A percentile compares a stretch with the other conserved stretches of the same genome.
These are phyloP conservation scores for Leishmania lainsoni DNA, from an alignment of 208 protist species.

Conservation along the genomic window DNA sequence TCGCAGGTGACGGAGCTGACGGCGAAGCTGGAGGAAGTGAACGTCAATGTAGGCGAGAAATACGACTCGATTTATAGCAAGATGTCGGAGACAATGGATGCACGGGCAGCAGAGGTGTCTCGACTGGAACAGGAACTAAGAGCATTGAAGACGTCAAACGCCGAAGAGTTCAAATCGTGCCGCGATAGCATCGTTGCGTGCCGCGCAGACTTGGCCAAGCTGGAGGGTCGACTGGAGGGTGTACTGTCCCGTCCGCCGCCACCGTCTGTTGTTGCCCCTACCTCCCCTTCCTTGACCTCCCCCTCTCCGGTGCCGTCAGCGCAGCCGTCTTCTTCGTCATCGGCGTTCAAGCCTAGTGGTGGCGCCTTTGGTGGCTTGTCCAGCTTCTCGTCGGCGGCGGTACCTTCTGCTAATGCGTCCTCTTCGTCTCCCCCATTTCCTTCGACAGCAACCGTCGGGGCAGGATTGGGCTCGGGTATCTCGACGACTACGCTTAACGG, in stretches of 20 bases:
- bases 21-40: slow-evolving; percentile 17
- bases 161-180: slow-evolving; percentile 23
- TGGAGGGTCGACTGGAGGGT: slow-evolving; percentile 14
- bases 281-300: neutral
- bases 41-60: slow-evolving; percentile 8
- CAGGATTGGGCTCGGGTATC: neutral
- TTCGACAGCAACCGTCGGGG: neutral
- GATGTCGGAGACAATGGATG: slow-evolving; percentile 11
- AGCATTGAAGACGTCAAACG: slow-evolving; percentile 6
- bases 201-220: slow-evolving; percentile 17
- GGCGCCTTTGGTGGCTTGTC: neutral
- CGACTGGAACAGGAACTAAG: slow-evolving; percentile 21
- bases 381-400: neutral
- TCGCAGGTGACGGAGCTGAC: slow-evolving; percentile 18
- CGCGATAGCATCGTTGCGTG: slow-evolving; percentile 22
- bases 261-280: neutral
- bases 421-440: neutral
- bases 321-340: neutral
- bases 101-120: slow-evolving; percentile 4
- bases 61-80: slow-evolving; percentile 13
- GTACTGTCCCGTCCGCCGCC: slow-evolving; percentile 5
- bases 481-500: neutral
- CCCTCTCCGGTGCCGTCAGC: neutral
- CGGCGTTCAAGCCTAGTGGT: neutral
- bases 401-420: neutral